Conservation (phyloP, 805 yeast genomes). For the Ogataea ganodermae region DNA sequence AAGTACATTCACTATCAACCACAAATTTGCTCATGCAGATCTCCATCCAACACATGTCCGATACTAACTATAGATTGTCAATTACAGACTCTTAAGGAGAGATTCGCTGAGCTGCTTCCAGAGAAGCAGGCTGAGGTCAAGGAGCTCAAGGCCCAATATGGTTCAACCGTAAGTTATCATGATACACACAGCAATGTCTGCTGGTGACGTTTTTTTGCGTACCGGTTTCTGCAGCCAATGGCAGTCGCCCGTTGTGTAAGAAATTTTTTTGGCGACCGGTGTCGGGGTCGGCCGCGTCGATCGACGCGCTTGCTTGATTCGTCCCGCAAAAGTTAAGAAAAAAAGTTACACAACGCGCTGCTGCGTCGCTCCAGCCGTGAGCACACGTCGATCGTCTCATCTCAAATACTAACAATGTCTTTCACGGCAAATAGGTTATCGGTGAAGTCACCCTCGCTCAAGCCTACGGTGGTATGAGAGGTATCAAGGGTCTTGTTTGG, state of each 20-base stretch:
- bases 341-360: no score
- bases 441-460: slow-evolving; percentile 77
- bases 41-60: no score
- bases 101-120: slow-evolving; percentile 91
- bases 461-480: slow-evolving; percentile 92
- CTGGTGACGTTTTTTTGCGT: not conserved
- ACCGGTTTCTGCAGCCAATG: slow-evolving; percentile 8
- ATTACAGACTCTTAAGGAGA: slow-evolving; percentile 79
- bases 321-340: no score
- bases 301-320: no score
- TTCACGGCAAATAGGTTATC: slow-evolving; percentile 51
- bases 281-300: not conserved
- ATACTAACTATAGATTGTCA: slow-evolving; percentile 12
- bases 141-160: slow-evolving; percentile 87
- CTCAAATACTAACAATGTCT: slow-evolving; percentile 9
- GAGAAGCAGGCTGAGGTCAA: slow-evolving; percentile 89
- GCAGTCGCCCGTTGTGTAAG: slow-evolving; percentile 4
- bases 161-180: slow-evolving; percentile 60
- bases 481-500: slow-evolving; percentile 84
- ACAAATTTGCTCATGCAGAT: no score
- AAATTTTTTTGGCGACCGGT: not conserved
- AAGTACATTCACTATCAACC: slow-evolving; percentile 19
- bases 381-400: slow-evolving; percentile 1
- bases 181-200: not conserved
- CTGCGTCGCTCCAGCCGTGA: not conserved